Evolutionary conservation across 2,329 filamentous ascomycete species (phyloP), one percentile per base, ranked within the genome.

Genomic region (Colletotrichum lentis): DNA sequence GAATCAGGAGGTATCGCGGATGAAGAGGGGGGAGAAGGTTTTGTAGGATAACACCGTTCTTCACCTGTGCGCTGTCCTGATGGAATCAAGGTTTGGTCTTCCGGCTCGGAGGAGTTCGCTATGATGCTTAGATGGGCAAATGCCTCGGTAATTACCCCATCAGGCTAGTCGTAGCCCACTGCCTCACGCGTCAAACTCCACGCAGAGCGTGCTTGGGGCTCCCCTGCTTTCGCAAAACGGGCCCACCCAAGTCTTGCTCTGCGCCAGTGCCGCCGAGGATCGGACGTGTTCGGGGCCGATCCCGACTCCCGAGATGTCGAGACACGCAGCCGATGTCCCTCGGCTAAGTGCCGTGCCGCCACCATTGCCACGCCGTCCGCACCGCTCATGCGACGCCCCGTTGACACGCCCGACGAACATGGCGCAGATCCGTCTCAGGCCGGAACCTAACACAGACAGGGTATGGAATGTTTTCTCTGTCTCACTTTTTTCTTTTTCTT

Each of bases 101-200:
- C 65, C 61, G 61, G 24, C 47, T 64, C 64, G 54, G 65, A 60
- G 49, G 7, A 37, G 43, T 43, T 22, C 31, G 47, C 44, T 39
- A 66, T 65, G 66, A 69, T 57, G 62, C 66, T 63, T 50, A 24
- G 47, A 56, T 44, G 44, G 35, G 37, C 27, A 22, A 55, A 24
- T 60, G 55, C 66, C 65, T 69, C 66, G 66, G 66, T 27, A 60
- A 35, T 61, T 66, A 35, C 66, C 39, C 18, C n/a, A 50, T 69
- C 18, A 41, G 27, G 66, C 65, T 69, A 69, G 66, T 43, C 37
- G 16, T 16, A 16, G n/a, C n/a, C 43, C 35, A 5, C 35, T 56
- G 10, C 49, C 31, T 46, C 54, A 50, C 62, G 58, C 56, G 49
- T 60, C 59, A 39, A 39, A 68, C 43, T 56, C 53, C 44, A 47